phyloP scores from a whole-genome alignment of 805 yeast species.

The Starmerella cellae region DNA sequence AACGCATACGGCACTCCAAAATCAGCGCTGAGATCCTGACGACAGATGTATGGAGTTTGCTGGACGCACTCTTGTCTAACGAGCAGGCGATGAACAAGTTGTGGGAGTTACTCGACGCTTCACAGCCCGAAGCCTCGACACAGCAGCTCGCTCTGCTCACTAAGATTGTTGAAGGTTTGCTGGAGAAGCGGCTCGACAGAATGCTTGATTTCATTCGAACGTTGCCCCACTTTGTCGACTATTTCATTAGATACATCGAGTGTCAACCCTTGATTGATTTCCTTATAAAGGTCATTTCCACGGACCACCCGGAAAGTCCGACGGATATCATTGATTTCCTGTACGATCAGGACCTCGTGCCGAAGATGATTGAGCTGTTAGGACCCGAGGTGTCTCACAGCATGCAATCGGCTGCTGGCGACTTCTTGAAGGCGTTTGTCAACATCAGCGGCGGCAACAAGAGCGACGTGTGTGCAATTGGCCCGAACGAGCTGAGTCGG shows the following conservation, averaged over 20 bases:
- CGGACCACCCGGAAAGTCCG: slow-evolving; percentile 81
- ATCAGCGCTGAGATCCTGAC: slow-evolving; percentile 80
- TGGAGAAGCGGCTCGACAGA: slow-evolving; percentile 79
- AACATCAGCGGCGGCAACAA: slow-evolving; percentile 88
- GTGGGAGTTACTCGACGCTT: slow-evolving; percentile 61
- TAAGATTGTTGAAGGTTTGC: slow-evolving; percentile 77
- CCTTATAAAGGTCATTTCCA: slow-evolving; percentile 71
- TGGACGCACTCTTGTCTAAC: slow-evolving; percentile 77
- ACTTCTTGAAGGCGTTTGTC: slow-evolving; percentile 83
- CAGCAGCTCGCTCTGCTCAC: slow-evolving; percentile 76
- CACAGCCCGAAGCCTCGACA: slow-evolving; percentile 36
- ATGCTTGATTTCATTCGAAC: slow-evolving; percentile 56
- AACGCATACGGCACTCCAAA: slow-evolving; percentile 33
- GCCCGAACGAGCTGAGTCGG: slow-evolving; percentile 88
- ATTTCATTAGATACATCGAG: slow-evolving; percentile 74
- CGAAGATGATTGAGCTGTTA: slow-evolving; percentile 55
- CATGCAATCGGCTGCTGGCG: slow-evolving; percentile 87
- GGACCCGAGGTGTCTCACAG: slow-evolving; percentile 55
- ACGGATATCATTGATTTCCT: slow-evolving; percentile 74
- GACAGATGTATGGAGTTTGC: slow-evolving; percentile 87
- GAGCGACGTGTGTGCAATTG: slow-evolving; percentile 80
- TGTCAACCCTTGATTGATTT: slow-evolving; percentile 93
- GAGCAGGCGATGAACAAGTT: slow-evolving; percentile 49
- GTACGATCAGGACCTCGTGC: slow-evolving; percentile 58
- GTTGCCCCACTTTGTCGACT: slow-evolving; percentile 58